Evolutionary conservation across 495 filamentous ascomycete genomes (phyloP), one percentile per base, ranked within the genome.

Genomic region (Aspergillus wentii): DNA sequence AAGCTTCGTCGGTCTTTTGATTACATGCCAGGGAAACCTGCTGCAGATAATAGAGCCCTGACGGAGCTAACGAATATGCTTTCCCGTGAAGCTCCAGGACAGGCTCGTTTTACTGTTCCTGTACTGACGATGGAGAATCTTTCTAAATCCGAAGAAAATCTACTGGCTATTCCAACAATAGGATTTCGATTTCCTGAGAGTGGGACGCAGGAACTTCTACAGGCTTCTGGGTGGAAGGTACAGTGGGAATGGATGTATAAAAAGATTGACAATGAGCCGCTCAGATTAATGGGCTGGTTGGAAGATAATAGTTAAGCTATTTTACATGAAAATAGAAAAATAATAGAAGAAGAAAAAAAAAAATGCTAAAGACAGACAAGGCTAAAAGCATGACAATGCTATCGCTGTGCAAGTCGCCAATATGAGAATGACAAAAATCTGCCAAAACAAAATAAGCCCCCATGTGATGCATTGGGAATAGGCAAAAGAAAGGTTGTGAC

Each of bases 221-320:
- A n/a, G n/a, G n/a, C n/a, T n/a, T n/a, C n/a, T n/a, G n/a, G n/a
- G 8, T 57, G 46, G 39, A 51, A 35, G 26, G 19, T 69, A 17
- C 45, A 33, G 8, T 71, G 68, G 59, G 56, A 68, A 36, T 71
- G 68, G 65, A 59, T 51, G 51, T 69, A 64, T 47, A 71, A 69
- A 54, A 65, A 49, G 50, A 41, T 69, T 50, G 65, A 69, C 43
- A 43, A 42, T 18, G 52, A 65, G 33, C 34, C 51, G 13, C 32
- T 69, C 38, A 51, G 48, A 44, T 47, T 59, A 16, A 65, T 69
- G 65, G 49, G 52, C 20, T 55, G 52, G 46, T 39, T 40, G 36
- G 41, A 49, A 33, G 35, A 43, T 38, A 35, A 29, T n/a, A 46
- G 21, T 14, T 37, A 50, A 29, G 33, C 42, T 61, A 60, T 41